Percentiles rank a stretch among this genome's conserved stretches.
phyloP scores from a whole-genome alignment of 2,329 filamentous ascomycete species.

The Pseudocercospora pini-densiflorae region DNA sequence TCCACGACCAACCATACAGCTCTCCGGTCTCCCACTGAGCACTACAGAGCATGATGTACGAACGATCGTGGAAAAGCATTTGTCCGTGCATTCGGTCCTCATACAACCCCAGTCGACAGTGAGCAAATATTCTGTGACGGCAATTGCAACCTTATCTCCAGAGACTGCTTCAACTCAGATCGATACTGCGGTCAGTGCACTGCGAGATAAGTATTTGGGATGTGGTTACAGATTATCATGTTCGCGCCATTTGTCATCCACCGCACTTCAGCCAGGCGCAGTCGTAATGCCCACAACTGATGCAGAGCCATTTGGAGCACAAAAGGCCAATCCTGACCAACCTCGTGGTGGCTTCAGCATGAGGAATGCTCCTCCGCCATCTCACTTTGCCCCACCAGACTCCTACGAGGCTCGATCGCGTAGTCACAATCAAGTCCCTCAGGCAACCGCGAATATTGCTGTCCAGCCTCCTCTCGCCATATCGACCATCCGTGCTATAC shows the following conservation, averaged over 20 bases:
- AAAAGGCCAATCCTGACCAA: slow-evolving; percentile 30
- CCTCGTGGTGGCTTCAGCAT: slow-evolving; percentile 44
- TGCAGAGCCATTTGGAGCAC: slow-evolving; percentile 38
- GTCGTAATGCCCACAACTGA: slow-evolving; percentile 17
- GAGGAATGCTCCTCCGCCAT: slow-evolving; percentile 52
- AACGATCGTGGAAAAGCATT: slow-evolving; percentile 28
- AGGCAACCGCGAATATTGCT: slow-evolving; percentile 34
- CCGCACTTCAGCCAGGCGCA: slow-evolving; percentile 21
- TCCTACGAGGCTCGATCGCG: slow-evolving; percentile 61
- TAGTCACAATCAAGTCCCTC: background rate
- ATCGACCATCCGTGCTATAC: slow-evolving; percentile 79
- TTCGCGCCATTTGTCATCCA: slow-evolving; percentile 80
- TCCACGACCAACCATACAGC: slow-evolving; percentile 58
- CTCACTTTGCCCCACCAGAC: slow-evolving; percentile 73
- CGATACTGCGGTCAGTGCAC: slow-evolving; percentile 73
- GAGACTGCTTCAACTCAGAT: slow-evolving; percentile 85
- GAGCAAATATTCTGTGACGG: slow-evolving; percentile 69
- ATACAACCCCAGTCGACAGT: slow-evolving; percentile 26
- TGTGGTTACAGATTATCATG: slow-evolving; percentile 81
- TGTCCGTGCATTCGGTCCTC: slow-evolving; percentile 35
- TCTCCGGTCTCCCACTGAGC: slow-evolving; percentile 58
- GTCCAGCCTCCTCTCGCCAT: slow-evolving; percentile 77
- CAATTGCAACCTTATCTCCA: slow-evolving; percentile 79
- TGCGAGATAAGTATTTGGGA: slow-evolving; percentile 85
- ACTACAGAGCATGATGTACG: slow-evolving; percentile 68